Conservation (phyloP, 768 basidiomycete species). For the Botryobasidium botryosum region DNA sequence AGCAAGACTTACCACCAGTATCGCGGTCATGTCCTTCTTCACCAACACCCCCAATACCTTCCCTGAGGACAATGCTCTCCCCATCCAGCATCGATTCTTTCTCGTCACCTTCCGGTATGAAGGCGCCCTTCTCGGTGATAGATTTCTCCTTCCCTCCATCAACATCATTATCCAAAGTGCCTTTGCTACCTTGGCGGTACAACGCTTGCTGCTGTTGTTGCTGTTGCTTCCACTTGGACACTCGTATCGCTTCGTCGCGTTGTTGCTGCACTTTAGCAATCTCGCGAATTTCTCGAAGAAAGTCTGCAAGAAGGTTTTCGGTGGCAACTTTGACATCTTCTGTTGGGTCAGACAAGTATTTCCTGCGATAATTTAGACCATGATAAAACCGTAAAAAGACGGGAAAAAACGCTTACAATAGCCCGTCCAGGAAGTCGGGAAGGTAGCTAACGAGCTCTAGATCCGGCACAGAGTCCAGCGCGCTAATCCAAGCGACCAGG, state of each 20-base stretch:
- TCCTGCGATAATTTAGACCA: constrained; percentile 29
- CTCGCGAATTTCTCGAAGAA: constrained; percentile 78
- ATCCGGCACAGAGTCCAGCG: constrained; percentile 92
- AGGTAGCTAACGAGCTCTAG: constrained; percentile 88
- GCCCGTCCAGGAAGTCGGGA: constrained; percentile 86
- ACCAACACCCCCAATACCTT: constrained; percentile 24
- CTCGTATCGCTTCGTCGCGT: constrained; percentile 36
- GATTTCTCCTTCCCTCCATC: too few species aligned
- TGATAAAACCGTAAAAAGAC: background rate
- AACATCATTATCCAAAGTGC: too few species aligned
- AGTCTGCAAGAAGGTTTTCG: constrained; percentile 74
- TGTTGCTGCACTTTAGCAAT: constrained; percentile 60
- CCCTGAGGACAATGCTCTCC: too few species aligned
- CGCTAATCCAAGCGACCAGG: constrained; percentile 92
- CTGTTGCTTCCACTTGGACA: too few species aligned
- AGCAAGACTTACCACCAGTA: constrained; percentile 34
- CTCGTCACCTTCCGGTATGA: constrained; percentile 13
- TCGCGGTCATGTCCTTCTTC: constrained; percentile 40
- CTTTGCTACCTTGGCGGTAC: too few species aligned
- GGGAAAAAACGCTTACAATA: constrained; percentile 54
- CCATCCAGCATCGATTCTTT: constrained; percentile 39
- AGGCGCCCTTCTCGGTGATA: too few species aligned
- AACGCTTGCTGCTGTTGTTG: too few species aligned
- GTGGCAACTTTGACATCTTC: constrained; percentile 87
- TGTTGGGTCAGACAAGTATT: constrained; percentile 89